Conservation (phyloP, 257 asterid species). For the Nicotiana sylvestris region DNA sequence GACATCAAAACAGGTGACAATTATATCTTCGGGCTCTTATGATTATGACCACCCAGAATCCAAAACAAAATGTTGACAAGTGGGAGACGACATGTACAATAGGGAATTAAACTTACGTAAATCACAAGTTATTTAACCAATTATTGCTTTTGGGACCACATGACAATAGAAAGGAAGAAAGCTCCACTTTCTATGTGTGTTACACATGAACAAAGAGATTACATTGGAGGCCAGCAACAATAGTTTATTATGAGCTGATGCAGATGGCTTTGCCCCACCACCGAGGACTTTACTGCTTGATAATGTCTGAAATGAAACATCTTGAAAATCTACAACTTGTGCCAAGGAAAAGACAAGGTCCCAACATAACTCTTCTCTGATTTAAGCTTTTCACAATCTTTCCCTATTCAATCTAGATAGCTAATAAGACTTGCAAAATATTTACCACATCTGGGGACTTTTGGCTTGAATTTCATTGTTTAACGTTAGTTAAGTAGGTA, state of each 20-base stretch:
- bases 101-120: neutral
- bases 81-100: neutral
- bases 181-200: neutral
- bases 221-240: slow-evolving; percentile 82
- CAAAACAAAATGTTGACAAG: neutral
- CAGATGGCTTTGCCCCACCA: slow-evolving; percentile 79
- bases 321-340: slow-evolving; percentile 72
- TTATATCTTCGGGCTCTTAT: neutral
- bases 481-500: too few species aligned
- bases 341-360: slow-evolving; percentile 15
- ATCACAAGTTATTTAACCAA: neutral
- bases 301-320: slow-evolving; percentile 67
- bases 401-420: slow-evolving; percentile 1
- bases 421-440: slow-evolving; percentile 7
- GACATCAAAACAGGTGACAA: neutral
- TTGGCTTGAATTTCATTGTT: too few species aligned
- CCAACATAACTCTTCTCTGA: slow-evolving; percentile 8
- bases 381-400: slow-evolving; percentile 9
- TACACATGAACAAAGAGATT: slow-evolving; percentile 10
- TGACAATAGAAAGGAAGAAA: neutral
- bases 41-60: neutral
- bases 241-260: slow-evolving; percentile 47
- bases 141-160: neutral
- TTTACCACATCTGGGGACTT: slow-evolving; percentile 81
- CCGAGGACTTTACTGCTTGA: slow-evolving; percentile 73